These are phyloP conservation scores for Pisolithus tinctorius DNA, from an alignment of 768 basidiomycete species.

Conservation along the genomic window DNA sequence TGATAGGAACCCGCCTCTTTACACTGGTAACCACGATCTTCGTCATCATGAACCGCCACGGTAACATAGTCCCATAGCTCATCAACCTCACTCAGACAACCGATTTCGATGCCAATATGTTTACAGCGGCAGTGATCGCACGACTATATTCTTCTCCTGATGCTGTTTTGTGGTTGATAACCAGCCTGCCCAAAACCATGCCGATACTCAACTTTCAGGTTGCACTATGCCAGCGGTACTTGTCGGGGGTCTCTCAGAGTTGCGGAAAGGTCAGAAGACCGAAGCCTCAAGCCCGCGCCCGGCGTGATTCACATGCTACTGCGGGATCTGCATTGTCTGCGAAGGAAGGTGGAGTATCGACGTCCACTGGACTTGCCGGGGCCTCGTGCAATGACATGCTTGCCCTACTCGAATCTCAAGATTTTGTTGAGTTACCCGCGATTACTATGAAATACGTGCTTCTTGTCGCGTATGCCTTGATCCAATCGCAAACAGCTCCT, in stretches of 20 bases:
- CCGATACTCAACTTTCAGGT: constrained; percentile 37
- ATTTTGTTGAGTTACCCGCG: constrained; percentile 6
- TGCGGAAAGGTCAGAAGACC: constrained; percentile 20
- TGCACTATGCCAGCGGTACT: constrained; percentile 34
- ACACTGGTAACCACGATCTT: constrained; percentile 20
- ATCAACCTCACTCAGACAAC: constrained; percentile 34
- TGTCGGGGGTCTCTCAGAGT: constrained; percentile 20
- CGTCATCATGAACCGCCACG: neutral
- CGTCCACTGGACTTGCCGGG: constrained; percentile 21
- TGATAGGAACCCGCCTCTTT: constrained; percentile 30
- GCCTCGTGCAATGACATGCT: constrained; percentile 23
- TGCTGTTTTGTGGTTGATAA: constrained; percentile 30
- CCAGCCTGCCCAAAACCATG: constrained; percentile 29
- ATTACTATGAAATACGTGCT: constrained; percentile 32
- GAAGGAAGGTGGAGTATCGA: constrained; percentile 9
- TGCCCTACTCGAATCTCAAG: constrained; percentile 14
- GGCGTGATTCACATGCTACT: constrained; percentile 13
- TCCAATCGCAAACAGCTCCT: constrained; percentile 23
- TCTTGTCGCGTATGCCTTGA: constrained; percentile 31
- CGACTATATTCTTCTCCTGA: constrained; percentile 28
- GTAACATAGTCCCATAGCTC: constrained; percentile 23
- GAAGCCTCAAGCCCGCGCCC: constrained; percentile 26
- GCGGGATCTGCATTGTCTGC: neutral
- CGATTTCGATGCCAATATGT: constrained; percentile 31
- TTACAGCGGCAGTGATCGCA: constrained; percentile 30